These are phyloP conservation scores for Neodidymelliopsis sp. DNA, from an alignment of 2,329 filamentous ascomycete species.

Conservation along the genomic window DNA sequence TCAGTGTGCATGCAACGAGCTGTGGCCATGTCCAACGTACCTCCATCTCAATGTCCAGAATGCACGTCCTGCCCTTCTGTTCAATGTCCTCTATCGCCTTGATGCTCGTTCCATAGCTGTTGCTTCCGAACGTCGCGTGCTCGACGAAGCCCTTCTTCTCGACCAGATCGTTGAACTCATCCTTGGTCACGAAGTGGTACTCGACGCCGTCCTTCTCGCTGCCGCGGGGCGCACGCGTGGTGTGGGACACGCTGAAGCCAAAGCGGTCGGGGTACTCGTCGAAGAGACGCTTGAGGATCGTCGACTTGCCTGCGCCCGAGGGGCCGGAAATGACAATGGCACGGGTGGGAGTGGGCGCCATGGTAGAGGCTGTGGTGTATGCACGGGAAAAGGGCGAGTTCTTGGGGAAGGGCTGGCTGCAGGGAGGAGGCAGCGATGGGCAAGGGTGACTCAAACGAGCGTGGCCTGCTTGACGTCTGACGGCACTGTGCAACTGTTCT, in stretches of 20 bases:
- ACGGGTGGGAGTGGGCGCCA: conserved; percentile 26
- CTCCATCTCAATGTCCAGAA: conserved; percentile 98
- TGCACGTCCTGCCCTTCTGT: conserved; percentile 74
- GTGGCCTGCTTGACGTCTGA: conserved; percentile 6
- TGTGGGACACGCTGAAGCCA: conserved; percentile 70
- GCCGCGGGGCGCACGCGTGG: conserved; percentile 77
- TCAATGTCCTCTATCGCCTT: conserved; percentile 78
- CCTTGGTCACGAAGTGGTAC: conserved; percentile 73
- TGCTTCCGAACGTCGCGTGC: conserved; percentile 83
- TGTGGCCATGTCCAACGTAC: conserved; percentile 50
- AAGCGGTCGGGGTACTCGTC: conserved; percentile 71
- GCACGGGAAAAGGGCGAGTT: neutral
- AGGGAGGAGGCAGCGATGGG: neutral
- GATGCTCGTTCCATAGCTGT: conserved; percentile 86
- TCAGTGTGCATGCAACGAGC: neutral
- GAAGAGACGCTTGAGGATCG: conserved; percentile 77
- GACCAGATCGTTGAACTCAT: conserved; percentile 62
- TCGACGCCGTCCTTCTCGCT: conserved; percentile 79
- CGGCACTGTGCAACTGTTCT: conserved; percentile 4
- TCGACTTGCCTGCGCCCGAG: conserved; percentile 82
- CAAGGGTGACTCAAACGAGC: conserved; percentile 9
- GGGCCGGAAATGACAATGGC: conserved; percentile 79
- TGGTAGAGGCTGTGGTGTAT: conserved; percentile 16
- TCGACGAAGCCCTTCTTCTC: conserved; percentile 78
- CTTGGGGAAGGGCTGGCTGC: neutral